Evolutionary conservation across 2,329 filamentous ascomycete species (phyloP), one percentile per base, ranked within the genome.

Genomic region (Paramyrothecium roridum): DNA sequence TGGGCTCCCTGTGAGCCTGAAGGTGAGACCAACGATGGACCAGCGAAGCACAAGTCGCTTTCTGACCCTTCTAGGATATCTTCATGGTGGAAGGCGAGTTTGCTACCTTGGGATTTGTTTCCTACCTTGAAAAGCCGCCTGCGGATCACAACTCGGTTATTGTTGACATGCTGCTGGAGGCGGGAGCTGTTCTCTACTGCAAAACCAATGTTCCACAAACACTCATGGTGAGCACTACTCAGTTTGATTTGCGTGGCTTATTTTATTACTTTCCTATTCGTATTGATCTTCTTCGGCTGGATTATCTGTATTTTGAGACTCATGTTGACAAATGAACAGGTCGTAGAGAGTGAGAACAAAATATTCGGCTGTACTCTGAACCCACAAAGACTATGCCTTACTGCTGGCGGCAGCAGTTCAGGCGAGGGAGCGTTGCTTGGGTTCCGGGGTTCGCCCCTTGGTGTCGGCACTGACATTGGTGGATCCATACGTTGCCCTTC

Each of bases 381-480:
- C 52, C 71, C 73, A 0, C 48, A 58, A 64, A 61, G 1, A 56
- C 64, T n/a, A 50, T 71, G 1, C 69, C 68, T 0, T 64, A 65
- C n/a, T n/a, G n/a, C n/a, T 3, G 73, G 73, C 1, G 73, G 73
- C 1, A 70, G 66, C 1, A 72, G 71, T 0, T 73, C 73, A 4
- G 73, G 71, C 0, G 72, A 75, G 49, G 70, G 62, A 17, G 70
- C 66, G 0, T 55, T 76, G 0, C 57, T 69, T 19, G 72, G 69
- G 0, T 48, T 73, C 1, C 53, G 67, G 0, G 73, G 69, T 0
- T 68, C 68, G 8, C 56, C 63, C 0, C 52, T 73, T 0, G 73
- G 73, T 0, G 51, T 74, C 0, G 72, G 71, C 1, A 74, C 70
- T 0, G 73, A 75, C 37, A 70, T 73, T 48, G 67, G 67, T 16